Conservation (phyloP, 192 early-diverging fungal species). For the Mortierella claussenii region DNA sequence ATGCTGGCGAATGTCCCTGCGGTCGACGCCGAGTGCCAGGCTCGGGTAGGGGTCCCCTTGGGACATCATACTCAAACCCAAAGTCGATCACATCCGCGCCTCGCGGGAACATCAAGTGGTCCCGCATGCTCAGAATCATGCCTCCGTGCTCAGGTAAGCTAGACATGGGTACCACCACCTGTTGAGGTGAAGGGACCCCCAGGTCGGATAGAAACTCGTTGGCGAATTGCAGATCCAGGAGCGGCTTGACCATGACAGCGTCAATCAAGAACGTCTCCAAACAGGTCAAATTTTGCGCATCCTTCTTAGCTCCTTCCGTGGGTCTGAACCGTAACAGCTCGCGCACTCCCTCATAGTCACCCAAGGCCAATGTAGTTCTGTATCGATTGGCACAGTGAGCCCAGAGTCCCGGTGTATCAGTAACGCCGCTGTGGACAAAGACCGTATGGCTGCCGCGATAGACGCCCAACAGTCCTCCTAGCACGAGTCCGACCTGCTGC, state of each 20-base stretch:
- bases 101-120: constrained; percentile 61
- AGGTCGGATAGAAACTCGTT: constrained; percentile 59
- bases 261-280: constrained; percentile 74
- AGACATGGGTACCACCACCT: constrained; percentile 71
- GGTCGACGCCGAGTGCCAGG: constrained; percentile 43
- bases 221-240: constrained; percentile 64
- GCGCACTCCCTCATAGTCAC: constrained; percentile 76
- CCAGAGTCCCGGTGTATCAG: constrained; percentile 76
- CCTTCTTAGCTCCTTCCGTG: constrained; percentile 67
- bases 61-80: constrained; percentile 48
- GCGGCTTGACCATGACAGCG: constrained; percentile 60
- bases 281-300: constrained; percentile 63
- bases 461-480: constrained; percentile 72
- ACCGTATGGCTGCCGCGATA: constrained; percentile 78
- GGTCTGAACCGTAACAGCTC: constrained; percentile 65
- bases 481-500: constrained; percentile 81
- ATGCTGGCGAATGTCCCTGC: constrained; percentile 36
- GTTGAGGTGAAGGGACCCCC: constrained; percentile 54
- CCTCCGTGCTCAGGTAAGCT: constrained; percentile 82
- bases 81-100: constrained; percentile 54
- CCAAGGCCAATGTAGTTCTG: constrained; percentile 71
- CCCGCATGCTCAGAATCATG: constrained; percentile 76
- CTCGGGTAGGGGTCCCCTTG: constrained; percentile 35
- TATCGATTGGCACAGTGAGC: constrained; percentile 75
- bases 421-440: constrained; percentile 68